phyloP scores from a whole-genome alignment of 2,329 filamentous ascomycete species.

The Scedosporium minutisporum region DNA sequence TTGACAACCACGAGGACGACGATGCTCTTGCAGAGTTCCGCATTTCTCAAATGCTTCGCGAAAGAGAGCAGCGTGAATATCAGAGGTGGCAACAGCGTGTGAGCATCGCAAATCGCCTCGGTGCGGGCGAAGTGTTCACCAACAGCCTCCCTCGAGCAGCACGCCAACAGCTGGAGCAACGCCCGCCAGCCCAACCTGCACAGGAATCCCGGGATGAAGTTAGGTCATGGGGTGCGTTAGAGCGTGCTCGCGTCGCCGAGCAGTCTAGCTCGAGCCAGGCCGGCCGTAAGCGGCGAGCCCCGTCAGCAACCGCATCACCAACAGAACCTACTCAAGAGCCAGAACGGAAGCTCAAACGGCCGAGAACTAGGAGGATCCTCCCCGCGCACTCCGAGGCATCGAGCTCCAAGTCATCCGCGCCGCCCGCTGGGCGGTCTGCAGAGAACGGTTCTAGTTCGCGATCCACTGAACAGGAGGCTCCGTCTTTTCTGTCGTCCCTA shows the following conservation, averaged over 20 bases:
- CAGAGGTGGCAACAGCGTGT: conserved; percentile 77
- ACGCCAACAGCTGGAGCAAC: conserved; percentile 51
- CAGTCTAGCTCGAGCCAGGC: conserved; percentile 35
- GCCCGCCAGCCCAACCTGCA: conserved; percentile 38
- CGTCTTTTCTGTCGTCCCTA: conserved; percentile 78
- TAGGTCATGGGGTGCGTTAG: conserved; percentile 82
- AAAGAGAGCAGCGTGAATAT: conserved; percentile 46
- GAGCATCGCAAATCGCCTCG: conserved; percentile 70
- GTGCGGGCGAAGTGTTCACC: conserved; percentile 63
- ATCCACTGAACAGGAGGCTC: conserved; percentile 34
- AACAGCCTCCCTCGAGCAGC: conserved; percentile 48
- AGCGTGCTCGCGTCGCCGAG: conserved; percentile 67
- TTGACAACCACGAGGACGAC: conserved; percentile 81
- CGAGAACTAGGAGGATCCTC: conserved; percentile 62
- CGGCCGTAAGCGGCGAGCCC: conserved; percentile 63
- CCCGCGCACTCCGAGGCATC: conserved; percentile 37
- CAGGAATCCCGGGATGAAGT: conserved; percentile 71
- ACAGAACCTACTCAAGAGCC: conserved; percentile 59
- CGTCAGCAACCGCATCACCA: conserved; percentile 63
- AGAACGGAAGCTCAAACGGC: conserved; percentile 78
- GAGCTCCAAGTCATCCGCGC: conserved; percentile 18
- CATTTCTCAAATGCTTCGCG: conserved; percentile 40
- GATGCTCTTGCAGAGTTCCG: conserved; percentile 43
- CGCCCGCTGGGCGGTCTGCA: not conserved
- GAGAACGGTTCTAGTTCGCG: conserved; percentile 4